Evolutionary conservation across 2,329 filamentous ascomycete genomes (phyloP).

Genomic region (Colletotrichum cuscutae): DNA sequence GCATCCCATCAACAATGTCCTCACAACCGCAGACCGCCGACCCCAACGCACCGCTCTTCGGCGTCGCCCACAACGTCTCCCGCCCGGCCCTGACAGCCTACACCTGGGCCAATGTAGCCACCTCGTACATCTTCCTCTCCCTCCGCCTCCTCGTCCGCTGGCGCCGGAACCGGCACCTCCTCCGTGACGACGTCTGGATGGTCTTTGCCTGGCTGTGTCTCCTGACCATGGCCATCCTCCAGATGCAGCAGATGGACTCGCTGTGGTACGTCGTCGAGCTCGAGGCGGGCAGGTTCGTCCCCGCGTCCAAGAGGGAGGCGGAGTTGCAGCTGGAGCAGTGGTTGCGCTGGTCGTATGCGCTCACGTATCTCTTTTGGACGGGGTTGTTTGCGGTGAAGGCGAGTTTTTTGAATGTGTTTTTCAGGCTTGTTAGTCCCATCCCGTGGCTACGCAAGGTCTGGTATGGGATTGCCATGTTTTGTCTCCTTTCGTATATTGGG

Average conservation of each 20-base stretch:
- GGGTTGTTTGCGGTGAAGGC: constrained; percentile 40
- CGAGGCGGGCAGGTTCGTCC: constrained; percentile 24
- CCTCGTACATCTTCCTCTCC: constrained; percentile 41
- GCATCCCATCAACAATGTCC: neutral
- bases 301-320: constrained; percentile 11
- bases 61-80: constrained; percentile 27
- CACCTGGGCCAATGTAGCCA: constrained; percentile 42
- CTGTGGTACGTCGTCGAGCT: constrained; percentile 38
- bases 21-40: neutral
- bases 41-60: constrained; percentile 31
- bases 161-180: constrained; percentile 35
- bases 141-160: constrained; percentile 42
- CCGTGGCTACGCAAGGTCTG: constrained; percentile 33
- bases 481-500: constrained; percentile 35
- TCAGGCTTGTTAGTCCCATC: constrained; percentile 35
- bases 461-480: constrained; percentile 36
- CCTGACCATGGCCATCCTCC: constrained; percentile 37
- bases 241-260: constrained; percentile 36
- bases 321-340: constrained; percentile 7
- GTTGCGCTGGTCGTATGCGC: constrained; percentile 37
- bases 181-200: constrained; percentile 45
- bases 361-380: constrained; percentile 40
- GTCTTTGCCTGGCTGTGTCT: constrained; percentile 41
- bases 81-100: constrained; percentile 38
- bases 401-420: constrained; percentile 39